Base-by-base conservation (phyloP, 148 eudicot genomes). In the Spergularia marina region DNA sequence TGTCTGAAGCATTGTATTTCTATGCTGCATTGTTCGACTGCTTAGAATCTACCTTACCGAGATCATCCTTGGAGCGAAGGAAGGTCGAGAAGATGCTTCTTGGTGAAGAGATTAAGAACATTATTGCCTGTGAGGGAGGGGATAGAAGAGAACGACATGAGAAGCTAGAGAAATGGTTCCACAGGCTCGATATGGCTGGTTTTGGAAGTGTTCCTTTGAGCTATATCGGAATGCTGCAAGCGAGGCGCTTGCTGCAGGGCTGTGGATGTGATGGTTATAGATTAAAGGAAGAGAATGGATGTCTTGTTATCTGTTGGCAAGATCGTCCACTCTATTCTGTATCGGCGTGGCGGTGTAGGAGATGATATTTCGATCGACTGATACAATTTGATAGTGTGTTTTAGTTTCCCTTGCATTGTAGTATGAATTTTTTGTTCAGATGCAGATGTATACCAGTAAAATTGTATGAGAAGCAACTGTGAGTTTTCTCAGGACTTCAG, bases 21-120 rank as follows among this genome's bases (percentile, higher is more conserved):
- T 95, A 95, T 53, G 98, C 98, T 12, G 94, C 97, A 0, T 76
- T 95, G 23, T 95, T 95, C 18, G 98, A 95, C 58, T 92, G 98
- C 66, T 79, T 90, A 77, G 98, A 95, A 78, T 90, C 94, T 17
- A 85, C 89, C 53, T 67, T 90, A 13, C 88, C 97, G 25, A 89
- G 94, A 76, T 57, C 83, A 12, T 95, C 97, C 10, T 17, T 82
- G 12, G 98, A 92, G 81, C 82, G 98, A 54, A 68, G 87, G 83
- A 92, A 85, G 75, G 84, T 95, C 74, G 98, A 95, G 84, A 95
- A 90, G 83, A 87, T 86, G 87, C 73, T 94, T 2, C 85, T 92
- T 15, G 98, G 98, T 1, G 91, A 89, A 72, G 96, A 95, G 70
- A 90, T 95, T 25, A 95, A 92, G 83, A 88, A 89, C 74, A 89